These are phyloP conservation scores for Knufia petricola DNA, from an alignment of 2,329 filamentous ascomycete genomes.

Conservation along the genomic window DNA sequence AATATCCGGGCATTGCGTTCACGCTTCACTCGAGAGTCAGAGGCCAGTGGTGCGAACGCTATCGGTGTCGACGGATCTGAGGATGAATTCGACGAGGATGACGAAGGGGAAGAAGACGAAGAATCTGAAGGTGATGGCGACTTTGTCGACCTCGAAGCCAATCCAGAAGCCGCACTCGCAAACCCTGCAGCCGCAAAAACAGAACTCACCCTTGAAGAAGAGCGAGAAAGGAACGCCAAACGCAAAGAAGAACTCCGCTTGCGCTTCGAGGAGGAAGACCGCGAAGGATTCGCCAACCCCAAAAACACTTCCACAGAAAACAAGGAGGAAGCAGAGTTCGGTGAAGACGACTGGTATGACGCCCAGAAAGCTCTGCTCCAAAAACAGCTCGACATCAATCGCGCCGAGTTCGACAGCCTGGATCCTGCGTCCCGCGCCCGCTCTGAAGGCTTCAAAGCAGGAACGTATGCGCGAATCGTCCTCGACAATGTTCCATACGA, in stretches of 20 bases:
- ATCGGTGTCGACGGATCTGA: conserved; percentile 44
- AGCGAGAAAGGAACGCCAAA: conserved; percentile 81
- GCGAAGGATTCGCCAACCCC: conserved; percentile 80
- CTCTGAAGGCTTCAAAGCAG: conserved; percentile 84
- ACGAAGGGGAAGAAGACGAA: conserved; percentile 37
- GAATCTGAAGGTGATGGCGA: conserved; percentile 63
- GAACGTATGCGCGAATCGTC: conserved; percentile 85
- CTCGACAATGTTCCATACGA: conserved; percentile 84
- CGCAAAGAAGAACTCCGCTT: conserved; percentile 90
- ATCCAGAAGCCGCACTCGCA: conserved; percentile 57
- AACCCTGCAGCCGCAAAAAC: conserved; percentile 27
- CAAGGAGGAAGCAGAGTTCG: conserved; percentile 66
- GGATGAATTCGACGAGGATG: conserved; percentile 47
- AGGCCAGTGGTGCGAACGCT: conserved; percentile 48
- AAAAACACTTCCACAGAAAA: conserved; percentile 74
- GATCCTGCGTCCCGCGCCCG: conserved; percentile 73
- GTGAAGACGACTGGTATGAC: conserved; percentile 98
- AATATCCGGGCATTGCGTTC: conserved; percentile 64
- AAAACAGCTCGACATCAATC: conserved; percentile 95
- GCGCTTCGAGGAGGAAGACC: conserved; percentile 93
- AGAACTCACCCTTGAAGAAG: conserved; percentile 60
- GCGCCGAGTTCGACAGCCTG: conserved; percentile 77
- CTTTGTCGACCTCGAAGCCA: conserved; percentile 78
- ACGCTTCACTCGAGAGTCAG: conserved; percentile 63
- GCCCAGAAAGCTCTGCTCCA: conserved; percentile 88